A percentile compares a stretch with the other conserved stretches of the same genome.
These are phyloP conservation scores for Rhodotorula sp. DNA, from an alignment of 1,284 basidiomycete genomes.

Conservation along the genomic window DNA sequence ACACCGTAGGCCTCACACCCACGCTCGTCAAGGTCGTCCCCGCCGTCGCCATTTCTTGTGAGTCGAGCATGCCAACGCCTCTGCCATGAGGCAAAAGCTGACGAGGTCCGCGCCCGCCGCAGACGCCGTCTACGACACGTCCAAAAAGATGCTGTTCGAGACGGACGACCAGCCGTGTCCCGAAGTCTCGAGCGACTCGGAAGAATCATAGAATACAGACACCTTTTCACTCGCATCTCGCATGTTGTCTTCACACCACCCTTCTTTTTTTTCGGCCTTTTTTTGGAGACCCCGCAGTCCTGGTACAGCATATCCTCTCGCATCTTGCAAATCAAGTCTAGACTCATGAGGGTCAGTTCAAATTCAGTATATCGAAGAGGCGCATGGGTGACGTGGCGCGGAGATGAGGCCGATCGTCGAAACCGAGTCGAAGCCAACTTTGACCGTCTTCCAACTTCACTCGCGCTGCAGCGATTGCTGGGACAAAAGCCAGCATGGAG, in stretches of 20 bases:
- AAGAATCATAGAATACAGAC: background rate
- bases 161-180: conserved; percentile 15
- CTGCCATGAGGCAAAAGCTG: background rate
- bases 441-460: too few relatives aligned
- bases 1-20: conserved; percentile 31
- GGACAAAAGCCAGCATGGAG: background rate
- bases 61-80: background rate
- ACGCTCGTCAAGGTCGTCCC: conserved; percentile 69
- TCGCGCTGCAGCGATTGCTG: too few relatives aligned
- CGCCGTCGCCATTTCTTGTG: conserved; percentile 81
- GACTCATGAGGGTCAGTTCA: too few relatives aligned
- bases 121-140: conserved; percentile 40
- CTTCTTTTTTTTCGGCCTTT: background rate
- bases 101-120: too few relatives aligned
- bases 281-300: too few relatives aligned
- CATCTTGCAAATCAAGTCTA: too few relatives aligned
- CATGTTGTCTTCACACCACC: background rate
- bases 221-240: background rate
- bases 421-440: too few relatives aligned
- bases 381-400: too few relatives aligned
- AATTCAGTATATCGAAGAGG: too few relatives aligned
- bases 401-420: too few relatives aligned
- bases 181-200: conserved; percentile 3
- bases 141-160: conserved; percentile 37
- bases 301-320: too few relatives aligned